Conservation (phyloP, 176 grass and related monocot genomes). For the Bromus sterilis region DNA sequence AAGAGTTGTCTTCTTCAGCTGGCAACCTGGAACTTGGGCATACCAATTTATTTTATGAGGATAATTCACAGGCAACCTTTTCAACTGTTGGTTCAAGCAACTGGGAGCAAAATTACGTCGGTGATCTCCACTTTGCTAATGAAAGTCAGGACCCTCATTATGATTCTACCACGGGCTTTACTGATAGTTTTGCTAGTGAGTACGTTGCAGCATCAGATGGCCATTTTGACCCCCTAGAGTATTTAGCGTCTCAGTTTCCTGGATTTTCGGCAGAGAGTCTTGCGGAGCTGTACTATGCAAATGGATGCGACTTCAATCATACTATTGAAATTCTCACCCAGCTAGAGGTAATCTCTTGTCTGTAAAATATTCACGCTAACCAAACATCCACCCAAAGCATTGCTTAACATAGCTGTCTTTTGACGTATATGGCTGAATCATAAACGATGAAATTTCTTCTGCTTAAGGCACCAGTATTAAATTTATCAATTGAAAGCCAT, state of each 20-base stretch:
- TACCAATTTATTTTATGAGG: constrained; percentile 35
- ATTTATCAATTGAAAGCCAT: background rate
- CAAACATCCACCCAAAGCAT: background rate
- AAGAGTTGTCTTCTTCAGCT: constrained; percentile 38
- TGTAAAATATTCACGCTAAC: background rate
- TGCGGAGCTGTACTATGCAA: constrained; percentile 78
- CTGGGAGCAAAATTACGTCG: constrained; percentile 48
- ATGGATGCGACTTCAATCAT: constrained; percentile 76
- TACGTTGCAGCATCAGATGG: constrained; percentile 45
- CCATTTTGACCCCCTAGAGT: constrained; percentile 55
- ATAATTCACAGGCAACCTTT: constrained; percentile 45
- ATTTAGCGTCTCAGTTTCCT: constrained; percentile 73
- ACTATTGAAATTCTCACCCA: constrained; percentile 83
- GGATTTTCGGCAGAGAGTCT: constrained; percentile 87
- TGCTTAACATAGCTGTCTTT: background rate
- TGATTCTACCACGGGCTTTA: constrained; percentile 35
- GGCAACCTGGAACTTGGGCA: constrained; percentile 34
- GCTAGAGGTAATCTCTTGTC: constrained; percentile 68
- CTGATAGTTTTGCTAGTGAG: constrained; percentile 44
- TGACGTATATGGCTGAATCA: background rate
- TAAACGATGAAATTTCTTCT: background rate
- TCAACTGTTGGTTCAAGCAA: constrained; percentile 46
- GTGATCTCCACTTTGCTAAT: constrained; percentile 35
- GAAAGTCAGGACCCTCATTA: constrained; percentile 43
- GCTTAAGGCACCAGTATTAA: background rate